phyloP scores from a whole-genome alignment of 2,329 filamentous ascomycete species.

The Claviceps cyperi region DNA sequence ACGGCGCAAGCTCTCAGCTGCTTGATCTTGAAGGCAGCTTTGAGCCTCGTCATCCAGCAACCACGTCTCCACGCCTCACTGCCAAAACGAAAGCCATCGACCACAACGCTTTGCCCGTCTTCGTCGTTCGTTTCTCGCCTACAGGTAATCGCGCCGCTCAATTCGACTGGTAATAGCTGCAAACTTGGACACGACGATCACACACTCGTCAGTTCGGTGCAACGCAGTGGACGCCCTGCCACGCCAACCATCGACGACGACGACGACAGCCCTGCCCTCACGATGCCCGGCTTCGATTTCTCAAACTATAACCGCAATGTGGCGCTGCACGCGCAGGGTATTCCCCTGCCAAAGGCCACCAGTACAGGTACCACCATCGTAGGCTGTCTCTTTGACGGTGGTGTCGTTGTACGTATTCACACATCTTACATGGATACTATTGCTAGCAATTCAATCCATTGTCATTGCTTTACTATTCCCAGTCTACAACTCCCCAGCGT shows the following conservation, averaged over 20 bases:
- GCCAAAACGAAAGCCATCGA: not conserved
- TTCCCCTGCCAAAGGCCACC: conserved; percentile 91
- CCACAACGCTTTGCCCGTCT: not conserved
- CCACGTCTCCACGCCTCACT: conserved; percentile 6
- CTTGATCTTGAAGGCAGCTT: conserved; percentile 28
- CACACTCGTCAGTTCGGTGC: conserved; percentile 1
- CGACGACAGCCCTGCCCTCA: conserved; percentile 17
- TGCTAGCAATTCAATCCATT: not conserved
- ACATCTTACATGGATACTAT: not conserved
- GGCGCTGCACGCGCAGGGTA: conserved; percentile 83
- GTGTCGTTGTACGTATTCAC: conserved; percentile 64
- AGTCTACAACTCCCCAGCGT: not conserved
- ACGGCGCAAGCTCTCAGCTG: not conserved
- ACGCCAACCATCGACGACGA: not conserved
- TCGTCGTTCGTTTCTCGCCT: too few relatives aligned
- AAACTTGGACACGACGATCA: not conserved
- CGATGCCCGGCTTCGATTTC: conserved; percentile 97
- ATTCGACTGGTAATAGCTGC: not conserved
- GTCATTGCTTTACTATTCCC: not conserved
- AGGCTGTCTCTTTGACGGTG: conserved; percentile 89
- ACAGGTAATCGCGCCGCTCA: too few relatives aligned
- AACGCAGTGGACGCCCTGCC: not conserved
- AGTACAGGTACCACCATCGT: conserved; percentile 99
- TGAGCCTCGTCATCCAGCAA: conserved; percentile 40
- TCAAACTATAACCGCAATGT: conserved; percentile 99